Conservation (phyloP, 208 protist species). For the Porcisia hertigi region DNA sequence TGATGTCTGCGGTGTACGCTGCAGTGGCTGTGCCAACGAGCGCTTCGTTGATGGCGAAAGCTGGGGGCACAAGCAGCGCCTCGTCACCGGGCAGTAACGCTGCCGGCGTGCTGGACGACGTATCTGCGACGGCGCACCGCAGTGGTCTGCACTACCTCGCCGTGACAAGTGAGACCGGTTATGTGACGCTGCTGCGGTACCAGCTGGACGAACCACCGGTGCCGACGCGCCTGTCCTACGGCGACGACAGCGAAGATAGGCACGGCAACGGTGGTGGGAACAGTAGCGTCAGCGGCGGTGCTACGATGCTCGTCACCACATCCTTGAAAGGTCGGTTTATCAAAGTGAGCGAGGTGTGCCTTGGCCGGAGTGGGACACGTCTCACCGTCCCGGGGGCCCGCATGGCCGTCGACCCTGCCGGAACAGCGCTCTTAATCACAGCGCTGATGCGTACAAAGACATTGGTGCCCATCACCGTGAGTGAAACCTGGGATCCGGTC, state of each 20-base stretch:
- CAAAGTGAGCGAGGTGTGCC: slow-evolving; percentile 95
- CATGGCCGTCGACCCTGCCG: slow-evolving; percentile 94
- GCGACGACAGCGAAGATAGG: slow-evolving; percentile 12
- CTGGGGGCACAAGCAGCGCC: neutral
- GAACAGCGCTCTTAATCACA: slow-evolving; percentile 96
- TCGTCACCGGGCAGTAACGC: neutral
- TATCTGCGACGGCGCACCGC: slow-evolving; percentile 17
- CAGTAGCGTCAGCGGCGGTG: slow-evolving; percentile 4
- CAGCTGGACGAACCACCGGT: slow-evolving; percentile 68
- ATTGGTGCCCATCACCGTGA: slow-evolving; percentile 55
- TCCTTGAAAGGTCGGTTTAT: slow-evolving; percentile 87
- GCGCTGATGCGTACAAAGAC: slow-evolving; percentile 75
- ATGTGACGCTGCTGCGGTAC: slow-evolving; percentile 95
- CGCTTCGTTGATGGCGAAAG: slow-evolving; percentile 27
- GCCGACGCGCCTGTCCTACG: slow-evolving; percentile 36
- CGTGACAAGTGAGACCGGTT: slow-evolving; percentile 94
- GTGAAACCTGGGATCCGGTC: slow-evolving; percentile 22
- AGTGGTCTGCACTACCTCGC: slow-evolving; percentile 92
- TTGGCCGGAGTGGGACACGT: slow-evolving; percentile 96
- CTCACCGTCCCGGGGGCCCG: slow-evolving; percentile 95
- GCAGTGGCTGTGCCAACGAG: slow-evolving; percentile 68
- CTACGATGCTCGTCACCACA: slow-evolving; percentile 40
- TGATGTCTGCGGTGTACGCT: slow-evolving; percentile 64
- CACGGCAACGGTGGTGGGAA: neutral
- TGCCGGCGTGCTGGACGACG: slow-evolving; percentile 18